Conservation (phyloP, 2,329 filamentous ascomycete genomes). For the Arachnopeziza araneosa region DNA sequence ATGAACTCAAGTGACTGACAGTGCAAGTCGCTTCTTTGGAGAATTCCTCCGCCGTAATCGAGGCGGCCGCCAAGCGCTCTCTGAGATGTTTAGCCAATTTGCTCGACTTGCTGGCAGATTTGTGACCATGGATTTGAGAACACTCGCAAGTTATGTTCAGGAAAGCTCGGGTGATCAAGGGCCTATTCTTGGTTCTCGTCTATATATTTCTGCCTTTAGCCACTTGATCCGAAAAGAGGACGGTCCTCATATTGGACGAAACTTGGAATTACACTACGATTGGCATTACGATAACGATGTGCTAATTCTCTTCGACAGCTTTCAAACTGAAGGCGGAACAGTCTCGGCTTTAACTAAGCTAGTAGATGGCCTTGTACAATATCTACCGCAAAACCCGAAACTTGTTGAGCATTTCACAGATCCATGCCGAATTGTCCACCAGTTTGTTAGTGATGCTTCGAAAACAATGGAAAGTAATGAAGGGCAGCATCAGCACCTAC, state of each 20-base stretch:
- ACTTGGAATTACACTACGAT: slow-evolving; percentile 36
- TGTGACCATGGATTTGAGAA: slow-evolving; percentile 42
- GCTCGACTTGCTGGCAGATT: slow-evolving; percentile 48
- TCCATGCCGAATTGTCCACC: slow-evolving; percentile 22
- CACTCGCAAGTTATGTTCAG: slow-evolving; percentile 25
- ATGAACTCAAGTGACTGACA: slow-evolving; percentile 13
- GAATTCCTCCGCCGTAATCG: slow-evolving; percentile 22
- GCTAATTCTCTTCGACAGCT: slow-evolving; percentile 16
- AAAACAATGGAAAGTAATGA: slow-evolving; percentile 13
- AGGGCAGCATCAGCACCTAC: slow-evolving; percentile 10
- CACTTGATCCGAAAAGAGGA: slow-evolving; percentile 34
- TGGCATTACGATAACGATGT: slow-evolving; percentile 31
- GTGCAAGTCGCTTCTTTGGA: slow-evolving; percentile 28
- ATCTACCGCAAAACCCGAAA: slow-evolving; percentile 43
- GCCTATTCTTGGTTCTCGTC: slow-evolving; percentile 38
- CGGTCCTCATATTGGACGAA: slow-evolving; percentile 28
- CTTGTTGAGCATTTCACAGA: slow-evolving; percentile 31
- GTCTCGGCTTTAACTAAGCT: slow-evolving; percentile 40
- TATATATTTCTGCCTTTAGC: slow-evolving; percentile 43
- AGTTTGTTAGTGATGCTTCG: slow-evolving; percentile 16
- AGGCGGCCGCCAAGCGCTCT: slow-evolving; percentile 20
- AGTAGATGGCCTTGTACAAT: slow-evolving; percentile 34
- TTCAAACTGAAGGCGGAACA: slow-evolving; percentile 36
- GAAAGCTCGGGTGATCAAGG: slow-evolving; percentile 29
- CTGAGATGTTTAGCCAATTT: slow-evolving; percentile 29